Evolutionary conservation across 768 basidiomycete genomes (phyloP).

Genomic region (Coprinopsis cinerea): DNA sequence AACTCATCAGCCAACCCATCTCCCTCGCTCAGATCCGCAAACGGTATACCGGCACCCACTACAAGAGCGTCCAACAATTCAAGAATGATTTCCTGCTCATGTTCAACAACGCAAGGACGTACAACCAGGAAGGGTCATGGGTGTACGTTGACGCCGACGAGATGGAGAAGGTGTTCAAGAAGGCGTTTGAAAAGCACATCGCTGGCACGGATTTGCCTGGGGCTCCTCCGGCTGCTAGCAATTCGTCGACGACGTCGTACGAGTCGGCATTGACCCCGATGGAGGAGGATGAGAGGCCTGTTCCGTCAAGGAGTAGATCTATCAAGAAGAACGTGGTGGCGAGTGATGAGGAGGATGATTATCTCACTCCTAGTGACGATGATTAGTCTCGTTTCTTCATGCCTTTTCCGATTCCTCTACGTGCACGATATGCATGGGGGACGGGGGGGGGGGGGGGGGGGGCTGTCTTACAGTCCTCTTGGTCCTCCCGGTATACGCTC

Average conservation of each 20-base stretch:
- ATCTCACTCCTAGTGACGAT: conserved; percentile 72
- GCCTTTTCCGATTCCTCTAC: not conserved
- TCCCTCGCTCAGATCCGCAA: conserved; percentile 84
- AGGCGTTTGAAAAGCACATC: conserved; percentile 59
- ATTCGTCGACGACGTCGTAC: conserved; percentile 44
- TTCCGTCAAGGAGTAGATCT: conserved; percentile 48
- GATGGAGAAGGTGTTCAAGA: conserved; percentile 86
- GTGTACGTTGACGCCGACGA: conserved; percentile 92
- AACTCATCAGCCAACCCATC: conserved; percentile 83
- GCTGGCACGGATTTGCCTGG: conserved; percentile 71
- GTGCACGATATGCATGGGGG: not conserved
- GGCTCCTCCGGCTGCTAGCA: conserved; percentile 36
- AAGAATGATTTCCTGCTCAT: conserved; percentile 82
- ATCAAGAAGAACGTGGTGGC: conserved; percentile 60
- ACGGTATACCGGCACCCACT: conserved; percentile 54
- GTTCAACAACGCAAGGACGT: conserved; percentile 90
- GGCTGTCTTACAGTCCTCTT: too few relatives aligned
- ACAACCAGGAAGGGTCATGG: conserved; percentile 94
- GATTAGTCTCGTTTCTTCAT: conserved; percentile 32
- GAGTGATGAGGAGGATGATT: conserved; percentile 55
- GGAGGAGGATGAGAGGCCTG: conserved; percentile 73
- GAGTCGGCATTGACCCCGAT: conserved; percentile 73
- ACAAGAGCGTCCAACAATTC: conserved; percentile 71
- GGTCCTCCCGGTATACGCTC: too few relatives aligned
- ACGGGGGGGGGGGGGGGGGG: too few relatives aligned